Evolutionary conservation across 306 rosid genomes (phyloP).

Genomic region (Inga oerstediana): DNA sequence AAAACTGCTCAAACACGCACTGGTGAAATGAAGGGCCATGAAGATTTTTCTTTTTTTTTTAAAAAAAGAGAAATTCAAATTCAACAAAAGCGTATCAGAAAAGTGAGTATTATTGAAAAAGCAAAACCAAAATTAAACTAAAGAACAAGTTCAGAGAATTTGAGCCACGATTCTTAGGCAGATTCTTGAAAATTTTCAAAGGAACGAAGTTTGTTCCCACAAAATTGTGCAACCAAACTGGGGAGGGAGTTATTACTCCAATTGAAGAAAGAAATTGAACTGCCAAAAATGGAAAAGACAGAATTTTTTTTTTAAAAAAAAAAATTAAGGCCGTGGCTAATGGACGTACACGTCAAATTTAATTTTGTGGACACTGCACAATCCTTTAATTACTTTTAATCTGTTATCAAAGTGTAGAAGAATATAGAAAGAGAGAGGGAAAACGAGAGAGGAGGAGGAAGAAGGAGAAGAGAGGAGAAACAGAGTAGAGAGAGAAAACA

Average conservation of each 20-base stretch:
- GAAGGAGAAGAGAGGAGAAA: too few relatives aligned
- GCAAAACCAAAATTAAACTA: not conserved
- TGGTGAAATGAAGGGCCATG: conserved; percentile 77
- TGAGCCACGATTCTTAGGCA: not conserved
- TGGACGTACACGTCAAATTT: conserved; percentile 15
- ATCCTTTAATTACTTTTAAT: not conserved
- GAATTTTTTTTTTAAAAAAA: too few relatives aligned
- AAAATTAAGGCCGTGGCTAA: not conserved
- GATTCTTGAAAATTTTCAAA: not conserved
- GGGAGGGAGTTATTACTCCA: not conserved
- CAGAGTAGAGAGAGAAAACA: too few relatives aligned
- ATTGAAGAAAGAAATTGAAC: too few relatives aligned
- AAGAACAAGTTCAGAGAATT: not conserved
- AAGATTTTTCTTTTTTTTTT: too few relatives aligned
- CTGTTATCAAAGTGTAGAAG: too few relatives aligned
- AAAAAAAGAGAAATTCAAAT: conserved; percentile 17
- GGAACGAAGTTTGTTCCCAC: not conserved
- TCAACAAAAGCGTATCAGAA: not conserved
- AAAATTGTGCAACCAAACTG: not conserved
- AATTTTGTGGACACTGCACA: not conserved
- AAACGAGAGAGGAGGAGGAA: too few relatives aligned
- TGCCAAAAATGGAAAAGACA: not conserved
- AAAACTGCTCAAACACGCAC: conserved; percentile 45
- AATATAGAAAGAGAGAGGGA: too few relatives aligned
- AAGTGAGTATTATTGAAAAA: not conserved